Evolutionary conservation across 345 rosid species (phyloP).

Genomic region (Lumnitzera racemosa): DNA sequence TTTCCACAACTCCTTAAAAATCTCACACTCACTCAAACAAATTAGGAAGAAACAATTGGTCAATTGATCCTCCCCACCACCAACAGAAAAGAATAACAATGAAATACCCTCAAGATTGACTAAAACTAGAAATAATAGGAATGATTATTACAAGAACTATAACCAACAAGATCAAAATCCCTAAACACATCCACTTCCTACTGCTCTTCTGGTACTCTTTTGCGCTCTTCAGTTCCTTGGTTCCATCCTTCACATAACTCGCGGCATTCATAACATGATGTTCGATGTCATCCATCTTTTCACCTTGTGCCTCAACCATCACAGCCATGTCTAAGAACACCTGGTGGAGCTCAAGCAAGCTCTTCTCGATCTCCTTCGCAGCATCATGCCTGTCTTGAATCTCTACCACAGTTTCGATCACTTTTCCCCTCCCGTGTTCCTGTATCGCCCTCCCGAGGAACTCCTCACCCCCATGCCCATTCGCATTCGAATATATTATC

Average conservation of each 20-base stretch:
- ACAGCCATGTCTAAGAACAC: slow-evolving; percentile 87
- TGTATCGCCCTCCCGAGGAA: slow-evolving; percentile 61
- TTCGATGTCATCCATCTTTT: slow-evolving; percentile 71
- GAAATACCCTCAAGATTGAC: slow-evolving; percentile 44
- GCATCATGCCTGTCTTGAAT: slow-evolving; percentile 88
- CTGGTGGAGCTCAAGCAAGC: slow-evolving; percentile 86
- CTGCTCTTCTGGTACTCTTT: slow-evolving; percentile 62
- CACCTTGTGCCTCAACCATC: slow-evolving; percentile 70
- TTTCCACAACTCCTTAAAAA: too few species aligned
- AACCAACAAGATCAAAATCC: slow-evolving; percentile 53
- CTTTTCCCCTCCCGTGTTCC: slow-evolving; percentile 92
- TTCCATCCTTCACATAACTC: slow-evolving; percentile 62
- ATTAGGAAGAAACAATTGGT: not conserved
- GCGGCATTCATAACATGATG: slow-evolving; percentile 67
- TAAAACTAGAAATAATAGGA: slow-evolving; percentile 68
- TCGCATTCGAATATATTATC: slow-evolving; percentile 38
- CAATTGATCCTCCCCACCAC: not conserved
- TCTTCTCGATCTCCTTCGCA: slow-evolving; percentile 91
- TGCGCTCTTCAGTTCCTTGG: slow-evolving; percentile 61
- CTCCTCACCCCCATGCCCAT: slow-evolving; percentile 68
- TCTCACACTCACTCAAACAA: too few species aligned
- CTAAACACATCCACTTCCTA: slow-evolving; percentile 80
- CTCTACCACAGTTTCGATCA: slow-evolving; percentile 84
- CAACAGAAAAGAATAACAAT: too few species aligned
- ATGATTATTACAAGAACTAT: slow-evolving; percentile 59